Percentiles rank a stretch among this genome's conserved stretches.
phyloP scores from a whole-genome alignment of 2,329 filamentous ascomycete species.

The Mycosphaerella sp. region DNA sequence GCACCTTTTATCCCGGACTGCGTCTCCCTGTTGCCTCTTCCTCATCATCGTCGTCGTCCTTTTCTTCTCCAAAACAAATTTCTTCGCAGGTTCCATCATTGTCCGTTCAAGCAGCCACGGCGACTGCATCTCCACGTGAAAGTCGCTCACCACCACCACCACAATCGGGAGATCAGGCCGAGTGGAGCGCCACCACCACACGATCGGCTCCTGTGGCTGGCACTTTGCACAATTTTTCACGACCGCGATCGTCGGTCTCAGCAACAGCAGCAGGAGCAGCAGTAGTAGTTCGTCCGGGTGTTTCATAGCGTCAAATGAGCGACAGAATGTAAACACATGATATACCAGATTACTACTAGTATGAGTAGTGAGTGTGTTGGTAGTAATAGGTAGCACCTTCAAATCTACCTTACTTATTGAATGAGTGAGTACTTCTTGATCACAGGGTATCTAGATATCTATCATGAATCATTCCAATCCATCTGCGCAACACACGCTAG shows the following conservation, averaged over 20 bases:
- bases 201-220: constrained; percentile 1
- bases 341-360: no score
- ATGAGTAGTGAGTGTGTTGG: no score
- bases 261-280: no score
- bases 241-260: not conserved
- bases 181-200: not conserved
- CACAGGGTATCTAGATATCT: not conserved
- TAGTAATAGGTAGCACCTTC: no score
- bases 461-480: not conserved
- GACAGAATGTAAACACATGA: not conserved
- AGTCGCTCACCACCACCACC: not conserved
- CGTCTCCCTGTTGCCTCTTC: constrained; percentile 7
- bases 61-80: not conserved
- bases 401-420: not conserved
- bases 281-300: not conserved
- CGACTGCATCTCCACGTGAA: not conserved
- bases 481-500: not conserved
- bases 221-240: not conserved
- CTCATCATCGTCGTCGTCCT: not conserved
- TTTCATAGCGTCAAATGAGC: not conserved
- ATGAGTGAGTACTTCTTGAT: not conserved
- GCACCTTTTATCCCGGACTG: constrained; percentile 18
- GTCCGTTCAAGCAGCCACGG: not conserved
- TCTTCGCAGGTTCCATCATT: constrained; percentile 1
- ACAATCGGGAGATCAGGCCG: constrained; percentile 10